These are phyloP conservation scores for Amanita exitialis DNA, from an alignment of 768 basidiomycete species.

Conservation along the genomic window DNA sequence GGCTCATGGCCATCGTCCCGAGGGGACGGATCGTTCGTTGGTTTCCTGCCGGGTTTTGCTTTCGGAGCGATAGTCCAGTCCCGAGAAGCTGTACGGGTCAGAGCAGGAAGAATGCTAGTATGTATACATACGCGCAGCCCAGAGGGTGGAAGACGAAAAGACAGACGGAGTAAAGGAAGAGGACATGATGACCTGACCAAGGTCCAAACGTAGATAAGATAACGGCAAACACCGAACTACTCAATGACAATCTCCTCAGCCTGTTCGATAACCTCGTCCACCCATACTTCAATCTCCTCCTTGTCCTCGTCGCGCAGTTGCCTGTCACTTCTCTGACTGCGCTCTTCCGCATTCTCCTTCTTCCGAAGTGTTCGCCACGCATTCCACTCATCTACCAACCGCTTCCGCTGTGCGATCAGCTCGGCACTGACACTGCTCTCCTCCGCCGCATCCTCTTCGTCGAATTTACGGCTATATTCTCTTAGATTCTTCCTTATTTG, in stretches of 20 bases:
- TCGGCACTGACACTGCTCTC: conserved; percentile 94
- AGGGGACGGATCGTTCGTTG: conserved; percentile 54
- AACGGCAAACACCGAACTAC: conserved; percentile 23
- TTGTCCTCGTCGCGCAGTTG: conserved; percentile 33
- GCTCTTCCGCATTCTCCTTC: conserved; percentile 53
- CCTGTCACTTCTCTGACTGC: conserved; percentile 25
- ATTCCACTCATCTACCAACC: conserved; percentile 98
- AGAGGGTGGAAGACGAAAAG: conserved; percentile 49
- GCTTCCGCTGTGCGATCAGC: conserved; percentile 78
- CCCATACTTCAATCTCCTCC: conserved; percentile 90
- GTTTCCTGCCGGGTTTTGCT: conserved; percentile 82
- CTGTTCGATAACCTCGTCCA: conserved; percentile 91
- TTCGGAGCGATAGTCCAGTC: conserved; percentile 85
- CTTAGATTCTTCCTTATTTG: conserved; percentile 80
- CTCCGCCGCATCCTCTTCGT: conserved; percentile 94
- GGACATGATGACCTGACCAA: background rate
- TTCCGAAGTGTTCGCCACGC: conserved; percentile 80
- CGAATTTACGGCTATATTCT: conserved; percentile 86
- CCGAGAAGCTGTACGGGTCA: conserved; percentile 52
- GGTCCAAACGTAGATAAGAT: conserved; percentile 38
- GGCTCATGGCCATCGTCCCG: conserved; percentile 34
- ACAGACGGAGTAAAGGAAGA: conserved; percentile 8
- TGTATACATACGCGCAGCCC: conserved; percentile 56
- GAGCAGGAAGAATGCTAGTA: background rate
- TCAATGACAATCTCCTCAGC: conserved; percentile 72